Conservation (phyloP, 768 basidiomycete genomes). For the Udeniomyces megalosporus region DNA sequence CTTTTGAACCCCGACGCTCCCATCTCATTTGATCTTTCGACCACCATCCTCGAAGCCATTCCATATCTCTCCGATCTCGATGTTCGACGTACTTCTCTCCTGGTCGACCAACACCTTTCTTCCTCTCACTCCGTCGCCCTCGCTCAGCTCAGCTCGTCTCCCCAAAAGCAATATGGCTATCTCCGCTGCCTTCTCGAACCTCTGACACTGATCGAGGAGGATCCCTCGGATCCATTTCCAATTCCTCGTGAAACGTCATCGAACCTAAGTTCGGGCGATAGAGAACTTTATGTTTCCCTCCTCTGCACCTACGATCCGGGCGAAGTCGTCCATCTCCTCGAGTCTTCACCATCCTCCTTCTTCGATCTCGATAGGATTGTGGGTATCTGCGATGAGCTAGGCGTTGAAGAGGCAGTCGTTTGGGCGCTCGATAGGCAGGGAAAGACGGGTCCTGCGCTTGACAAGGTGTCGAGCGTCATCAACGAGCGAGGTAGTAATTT, state of each 20-base stretch:
- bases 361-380: conserved; percentile 45
- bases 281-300: conserved; percentile 50
- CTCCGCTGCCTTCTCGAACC: conserved; percentile 56
- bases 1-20: conserved; percentile 25
- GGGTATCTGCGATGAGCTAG: conserved; percentile 48
- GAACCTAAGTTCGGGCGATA: conserved; percentile 39
- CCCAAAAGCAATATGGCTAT: conserved; percentile 54
- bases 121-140: conserved; percentile 50
- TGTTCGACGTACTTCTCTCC: conserved; percentile 48
- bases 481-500: conserved; percentile 18
- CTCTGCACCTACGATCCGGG: conserved; percentile 56
- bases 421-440: conserved; percentile 61
- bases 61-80: conserved; percentile 46
- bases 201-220: conserved; percentile 21
- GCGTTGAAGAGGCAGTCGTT: conserved; percentile 57
- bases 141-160: conserved; percentile 35
- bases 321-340: conserved; percentile 46
- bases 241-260: conserved; percentile 28
- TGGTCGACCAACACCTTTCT: conserved; percentile 57
- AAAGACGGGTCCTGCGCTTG: conserved; percentile 47
- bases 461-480: conserved; percentile 40
- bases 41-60: conserved; percentile 43
- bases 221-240: conserved; percentile 4
- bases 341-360: conserved; percentile 38
- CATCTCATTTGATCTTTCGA: conserved; percentile 43